Evolutionary conservation across 805 yeast species (phyloP).

Genomic region (Ogataea saltuana): DNA sequence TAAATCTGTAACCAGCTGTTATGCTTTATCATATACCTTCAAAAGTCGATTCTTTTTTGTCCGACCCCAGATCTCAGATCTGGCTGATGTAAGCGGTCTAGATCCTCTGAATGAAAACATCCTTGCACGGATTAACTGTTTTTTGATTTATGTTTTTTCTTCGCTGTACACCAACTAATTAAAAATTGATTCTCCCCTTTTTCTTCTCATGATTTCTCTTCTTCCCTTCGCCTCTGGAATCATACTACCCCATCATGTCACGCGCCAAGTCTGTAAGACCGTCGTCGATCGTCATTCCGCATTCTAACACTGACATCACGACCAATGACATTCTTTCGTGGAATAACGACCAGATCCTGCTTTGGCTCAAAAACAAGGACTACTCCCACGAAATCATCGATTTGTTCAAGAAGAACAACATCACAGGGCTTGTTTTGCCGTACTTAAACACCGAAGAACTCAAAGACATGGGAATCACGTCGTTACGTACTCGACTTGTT

Average conservation of each 20-base stretch:
- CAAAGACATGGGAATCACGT: constrained; percentile 64
- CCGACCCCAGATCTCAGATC: not conserved
- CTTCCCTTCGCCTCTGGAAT: not conserved
- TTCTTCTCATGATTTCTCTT: not conserved
- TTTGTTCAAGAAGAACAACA: constrained; percentile 54
- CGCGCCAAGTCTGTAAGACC: constrained; percentile 11
- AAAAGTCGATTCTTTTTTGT: not conserved
- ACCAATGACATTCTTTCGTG: constrained; percentile 29
- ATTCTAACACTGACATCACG: constrained; percentile 18
- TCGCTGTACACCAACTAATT: not conserved
- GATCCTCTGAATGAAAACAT: not conserved
- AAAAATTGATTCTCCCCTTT: not conserved
- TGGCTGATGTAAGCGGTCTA: not conserved
- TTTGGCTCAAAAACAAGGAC: constrained; percentile 32
- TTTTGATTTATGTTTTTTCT: not conserved
- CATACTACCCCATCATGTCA: constrained; percentile 3
- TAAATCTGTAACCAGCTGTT: no score
- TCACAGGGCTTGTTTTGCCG: constrained; percentile 72
- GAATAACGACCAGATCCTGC: constrained; percentile 34
- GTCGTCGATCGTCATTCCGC: constrained; percentile 20
- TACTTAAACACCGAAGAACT: constrained; percentile 70
- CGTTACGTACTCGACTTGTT: constrained; percentile 55
- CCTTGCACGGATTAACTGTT: not conserved
- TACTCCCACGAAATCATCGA: constrained; percentile 29
- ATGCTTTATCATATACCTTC: no score